These are phyloP conservation scores for Yamadazyma atmosphaerica DNA, from an alignment of 1,139 yeast species.

Conservation along the genomic window DNA sequence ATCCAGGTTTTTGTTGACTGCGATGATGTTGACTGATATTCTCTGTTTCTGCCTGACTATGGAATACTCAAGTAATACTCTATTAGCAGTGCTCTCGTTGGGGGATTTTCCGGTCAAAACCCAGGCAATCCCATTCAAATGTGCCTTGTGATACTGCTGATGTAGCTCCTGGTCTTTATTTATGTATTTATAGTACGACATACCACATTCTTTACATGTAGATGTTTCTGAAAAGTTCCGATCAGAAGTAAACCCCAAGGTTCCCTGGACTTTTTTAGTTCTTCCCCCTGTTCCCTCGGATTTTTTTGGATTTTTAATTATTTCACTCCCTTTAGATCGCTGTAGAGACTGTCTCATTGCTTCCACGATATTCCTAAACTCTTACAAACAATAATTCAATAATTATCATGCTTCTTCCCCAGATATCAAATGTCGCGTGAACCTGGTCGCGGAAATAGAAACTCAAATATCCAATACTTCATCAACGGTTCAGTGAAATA, in stretches of 20 bases:
- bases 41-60: too few species aligned
- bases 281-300: background rate
- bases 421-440: too few species aligned
- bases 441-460: too few species aligned
- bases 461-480: background rate
- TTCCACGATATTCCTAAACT: too few species aligned
- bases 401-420: too few species aligned
- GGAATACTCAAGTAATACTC: too few species aligned
- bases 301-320: background rate
- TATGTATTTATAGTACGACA: constrained; percentile 54
- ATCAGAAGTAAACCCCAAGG: constrained; percentile 8
- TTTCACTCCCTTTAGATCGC: too few species aligned
- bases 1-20: constrained; percentile 18
- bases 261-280: constrained; percentile 6
- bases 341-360: too few species aligned
- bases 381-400: too few species aligned
- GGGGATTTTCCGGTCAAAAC: constrained; percentile 1
- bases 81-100: too few species aligned
- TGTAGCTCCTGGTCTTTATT: constrained; percentile 50
- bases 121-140: constrained; percentile 51
- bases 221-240: constrained; percentile 11
- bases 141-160: constrained; percentile 45
- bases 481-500: background rate
- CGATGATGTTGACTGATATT: too few species aligned
- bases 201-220: constrained; percentile 57